A percentile compares a stretch with the other conserved stretches of the same genome.
phyloP scores from a whole-genome alignment of 176 grass and related monocot genomes.

The Elymus sibiricus region DNA sequence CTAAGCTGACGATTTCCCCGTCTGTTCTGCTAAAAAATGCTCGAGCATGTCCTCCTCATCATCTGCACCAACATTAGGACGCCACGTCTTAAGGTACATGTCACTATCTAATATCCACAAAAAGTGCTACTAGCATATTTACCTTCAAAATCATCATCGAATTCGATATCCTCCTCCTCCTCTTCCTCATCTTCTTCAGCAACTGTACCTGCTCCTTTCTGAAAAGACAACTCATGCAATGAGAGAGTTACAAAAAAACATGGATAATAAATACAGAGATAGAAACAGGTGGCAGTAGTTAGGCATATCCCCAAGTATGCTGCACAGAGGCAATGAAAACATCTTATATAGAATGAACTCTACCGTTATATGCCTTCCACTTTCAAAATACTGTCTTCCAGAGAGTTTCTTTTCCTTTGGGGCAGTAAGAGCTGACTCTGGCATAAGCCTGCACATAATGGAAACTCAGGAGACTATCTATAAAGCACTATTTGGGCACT shows the following conservation, averaged over 20 bases:
- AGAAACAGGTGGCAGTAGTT: constrained; percentile 3
- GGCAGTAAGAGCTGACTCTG: constrained; percentile 83
- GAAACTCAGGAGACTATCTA: constrained; percentile 35
- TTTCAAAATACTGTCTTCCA: constrained; percentile 91
- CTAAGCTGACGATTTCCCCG: constrained; percentile 55
- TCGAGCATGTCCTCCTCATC: constrained; percentile 99
- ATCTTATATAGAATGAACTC: constrained; percentile 6
- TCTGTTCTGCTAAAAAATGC: constrained; percentile 89
- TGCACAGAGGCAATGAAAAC: not conserved
- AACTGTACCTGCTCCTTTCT: constrained; percentile 85
- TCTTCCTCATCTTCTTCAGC: constrained; percentile 76
- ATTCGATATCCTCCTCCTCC: constrained; percentile 90
- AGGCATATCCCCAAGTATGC: constrained; percentile 23
- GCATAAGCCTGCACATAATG: constrained; percentile 75
- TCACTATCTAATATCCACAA: not conserved
- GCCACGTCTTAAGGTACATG: constrained; percentile 1
- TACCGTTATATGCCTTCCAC: constrained; percentile 84
- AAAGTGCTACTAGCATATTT: constrained; percentile 19
- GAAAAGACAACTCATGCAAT: constrained; percentile 21
- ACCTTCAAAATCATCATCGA: constrained; percentile 98
- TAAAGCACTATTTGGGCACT: not conserved
- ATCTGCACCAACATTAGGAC: constrained; percentile 42
- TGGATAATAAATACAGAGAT: not conserved
- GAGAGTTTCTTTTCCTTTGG: constrained; percentile 91
- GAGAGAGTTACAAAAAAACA: constrained; percentile 21